Evolutionary conservation across 2,329 filamentous ascomycete genomes (phyloP), one percentile per base, ranked within the genome.

Genomic region (Penicillium sumatraense): DNA sequence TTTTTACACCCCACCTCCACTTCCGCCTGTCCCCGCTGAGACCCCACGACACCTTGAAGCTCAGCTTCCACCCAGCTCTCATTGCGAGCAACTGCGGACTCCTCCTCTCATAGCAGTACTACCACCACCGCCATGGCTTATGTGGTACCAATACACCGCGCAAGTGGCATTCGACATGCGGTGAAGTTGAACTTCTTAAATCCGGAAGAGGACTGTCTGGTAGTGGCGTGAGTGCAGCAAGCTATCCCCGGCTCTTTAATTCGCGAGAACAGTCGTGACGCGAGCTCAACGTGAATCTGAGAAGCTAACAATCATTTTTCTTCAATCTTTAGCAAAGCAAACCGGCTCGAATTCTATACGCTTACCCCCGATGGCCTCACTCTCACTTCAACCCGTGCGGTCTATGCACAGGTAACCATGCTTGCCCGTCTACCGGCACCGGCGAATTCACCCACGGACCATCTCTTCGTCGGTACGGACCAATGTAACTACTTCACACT

Each of bases 401-500:
- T 98, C 52, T 93, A 93, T 71, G 95, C 93, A 70, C 90, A 89
- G 63, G 87, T 98, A 63, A 88, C 89, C 7, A 90, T 97, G 80
- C 81, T 99, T 45, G 86, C 86, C 23, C 67, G 71, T 18, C 68
- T 75, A 4, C 70, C 71, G 1, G 63, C 68, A 3, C 91, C 93
- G 5, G 85, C 86, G 46, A 85, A 90, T 63, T 87, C 88, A 24
- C 75, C 81, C 5, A 91, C 87, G 45, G 92, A 98, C 64, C 86
- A 97, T 58, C 84, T 99, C 57, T 96, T 99, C 70, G 84, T 99
- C 54, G 93, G 92, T 47, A 99, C 95, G 44, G 89, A 96, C 70
- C 86, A 89, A 52, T 89, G 90, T 64, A 88, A 92, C 67, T 98
- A 96, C 77, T 96, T 98, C 73, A 96, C 91, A 1, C 75, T 96